Percentiles rank a stretch among this genome's conserved stretches.
These are phyloP conservation scores for Tetraselmis striata DNA, from an alignment of 139 green algal genomes.

Conservation along the genomic window DNA sequence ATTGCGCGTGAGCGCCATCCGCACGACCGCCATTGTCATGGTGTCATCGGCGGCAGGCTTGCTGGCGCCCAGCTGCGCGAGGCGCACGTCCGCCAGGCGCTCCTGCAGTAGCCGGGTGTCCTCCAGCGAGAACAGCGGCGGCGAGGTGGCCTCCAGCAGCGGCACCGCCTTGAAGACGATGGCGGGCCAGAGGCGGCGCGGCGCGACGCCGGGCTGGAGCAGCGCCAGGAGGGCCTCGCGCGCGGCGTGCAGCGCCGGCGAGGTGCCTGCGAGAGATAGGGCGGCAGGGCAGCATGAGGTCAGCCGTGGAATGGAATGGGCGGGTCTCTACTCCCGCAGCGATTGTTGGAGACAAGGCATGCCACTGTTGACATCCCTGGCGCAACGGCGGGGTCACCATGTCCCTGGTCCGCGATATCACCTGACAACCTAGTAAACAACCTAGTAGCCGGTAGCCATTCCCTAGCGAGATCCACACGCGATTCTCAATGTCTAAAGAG, in stretches of 20 bases:
- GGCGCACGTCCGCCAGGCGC: neutral
- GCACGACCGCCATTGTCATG: neutral
- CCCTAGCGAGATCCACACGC: too few species aligned
- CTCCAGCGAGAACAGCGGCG: neutral
- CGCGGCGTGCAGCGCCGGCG: neutral
- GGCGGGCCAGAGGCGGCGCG: neutral
- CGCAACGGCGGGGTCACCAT: too few species aligned
- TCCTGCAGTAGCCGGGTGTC: neutral
- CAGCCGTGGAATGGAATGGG: too few species aligned
- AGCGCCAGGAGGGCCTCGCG: neutral
- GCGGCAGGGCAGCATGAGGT: too few species aligned
- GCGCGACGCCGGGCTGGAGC: neutral
- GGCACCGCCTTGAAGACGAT: conserved; percentile 7
- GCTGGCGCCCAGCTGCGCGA: neutral
- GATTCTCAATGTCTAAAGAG: too few species aligned
- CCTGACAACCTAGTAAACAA: too few species aligned
- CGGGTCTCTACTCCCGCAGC: too few species aligned
- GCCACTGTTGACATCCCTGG: too few species aligned
- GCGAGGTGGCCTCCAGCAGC: neutral
- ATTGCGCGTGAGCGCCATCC: neutral
- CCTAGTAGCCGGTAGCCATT: too few species aligned
- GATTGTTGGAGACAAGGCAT: too few species aligned
- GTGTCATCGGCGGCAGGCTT: neutral
- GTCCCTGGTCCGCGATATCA: too few species aligned
- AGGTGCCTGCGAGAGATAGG: neutral